phyloP scores from a whole-genome alignment of 2,329 filamentous ascomycete species.

The Lachnellula hyalina region DNA sequence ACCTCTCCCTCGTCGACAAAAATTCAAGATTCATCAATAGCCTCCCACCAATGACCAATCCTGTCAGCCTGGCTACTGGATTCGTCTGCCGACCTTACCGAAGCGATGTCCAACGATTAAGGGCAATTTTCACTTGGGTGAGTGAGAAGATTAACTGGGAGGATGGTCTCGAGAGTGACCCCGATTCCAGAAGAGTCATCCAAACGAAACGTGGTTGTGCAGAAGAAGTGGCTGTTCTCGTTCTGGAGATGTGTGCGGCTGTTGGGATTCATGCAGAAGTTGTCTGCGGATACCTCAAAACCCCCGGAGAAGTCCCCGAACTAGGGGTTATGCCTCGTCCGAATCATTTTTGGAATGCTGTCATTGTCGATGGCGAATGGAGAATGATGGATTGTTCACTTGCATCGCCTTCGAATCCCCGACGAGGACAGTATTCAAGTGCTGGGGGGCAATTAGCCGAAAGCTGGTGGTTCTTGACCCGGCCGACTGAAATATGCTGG shows the following conservation, averaged over 20 bases:
- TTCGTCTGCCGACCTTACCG: slow-evolving; percentile 93
- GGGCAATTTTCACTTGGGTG: slow-evolving; percentile 97
- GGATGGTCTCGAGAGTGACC: slow-evolving; percentile 80
- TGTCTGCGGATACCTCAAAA: slow-evolving; percentile 84
- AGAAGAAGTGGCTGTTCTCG: slow-evolving; percentile 82
- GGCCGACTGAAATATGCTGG: slow-evolving; percentile 87
- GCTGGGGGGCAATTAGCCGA: slow-evolving; percentile 67
- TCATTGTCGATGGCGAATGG: slow-evolving; percentile 92
- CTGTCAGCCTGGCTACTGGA: slow-evolving; percentile 76
- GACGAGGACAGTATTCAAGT: slow-evolving; percentile 70
- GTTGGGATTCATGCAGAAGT: slow-evolving; percentile 85
- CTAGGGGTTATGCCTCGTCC: slow-evolving; percentile 75
- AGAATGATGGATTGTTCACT: slow-evolving; percentile 92
- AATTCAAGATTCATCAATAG: slow-evolving; percentile 85
- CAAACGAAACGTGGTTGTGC: slow-evolving; percentile 78
- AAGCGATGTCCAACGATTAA: slow-evolving; percentile 85
- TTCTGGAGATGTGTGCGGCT: slow-evolving; percentile 88
- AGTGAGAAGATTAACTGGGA: slow-evolving; percentile 95
- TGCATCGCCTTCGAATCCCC: slow-evolving; percentile 85
- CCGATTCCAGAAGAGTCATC: slow-evolving; percentile 79
- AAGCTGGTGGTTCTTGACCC: slow-evolving; percentile 86
- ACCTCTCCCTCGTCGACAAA: slow-evolving; percentile 87
- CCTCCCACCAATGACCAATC: slow-evolving; percentile 75
- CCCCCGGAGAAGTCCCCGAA: slow-evolving; percentile 78
- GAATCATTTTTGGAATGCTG: slow-evolving; percentile 98